Conservation (phyloP, 1,284 basidiomycete genomes). For the Puccinia hordei region DNA sequence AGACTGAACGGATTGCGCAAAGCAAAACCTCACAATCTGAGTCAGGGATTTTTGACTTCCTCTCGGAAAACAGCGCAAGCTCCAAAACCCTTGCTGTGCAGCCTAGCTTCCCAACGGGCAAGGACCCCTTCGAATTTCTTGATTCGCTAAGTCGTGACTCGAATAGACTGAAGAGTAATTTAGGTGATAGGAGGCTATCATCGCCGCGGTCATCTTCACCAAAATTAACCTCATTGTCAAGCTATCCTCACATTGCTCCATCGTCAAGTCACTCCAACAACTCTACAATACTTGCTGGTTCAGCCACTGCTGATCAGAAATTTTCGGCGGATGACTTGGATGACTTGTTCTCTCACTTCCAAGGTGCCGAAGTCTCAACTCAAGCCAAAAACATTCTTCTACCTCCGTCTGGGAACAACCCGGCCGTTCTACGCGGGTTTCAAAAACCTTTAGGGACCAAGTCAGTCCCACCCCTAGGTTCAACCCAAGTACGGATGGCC, state of each 20-base stretch:
- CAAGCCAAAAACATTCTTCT: neutral
- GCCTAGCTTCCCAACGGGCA: neutral
- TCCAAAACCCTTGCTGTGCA: neutral
- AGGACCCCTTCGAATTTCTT: constrained; percentile 43
- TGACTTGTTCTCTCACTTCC: constrained; percentile 39
- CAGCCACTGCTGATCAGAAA: neutral
- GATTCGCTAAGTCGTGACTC: neutral
- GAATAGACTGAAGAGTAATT: neutral
- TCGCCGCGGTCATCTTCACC: neutral
- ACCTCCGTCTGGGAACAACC: neutral
- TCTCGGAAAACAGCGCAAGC: neutral
- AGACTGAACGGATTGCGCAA: neutral
- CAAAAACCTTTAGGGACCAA: constrained; percentile 13
- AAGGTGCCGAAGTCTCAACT: neutral
- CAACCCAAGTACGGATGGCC: constrained; percentile 25
- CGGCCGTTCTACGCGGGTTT: neutral
- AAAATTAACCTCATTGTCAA: neutral
- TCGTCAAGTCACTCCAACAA: neutral
- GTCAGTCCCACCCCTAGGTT: neutral
- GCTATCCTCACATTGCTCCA: neutral
- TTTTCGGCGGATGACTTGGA: constrained; percentile 22
- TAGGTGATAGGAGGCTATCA: neutral
- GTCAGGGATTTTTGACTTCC: constrained; percentile 8
- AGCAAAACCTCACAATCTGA: neutral
- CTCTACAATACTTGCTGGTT: neutral